Evolutionary conservation across 192 early-diverging fungal genomes (phyloP), one percentile per base, ranked within the genome.

Genomic region (Coemansia sp.): DNA sequence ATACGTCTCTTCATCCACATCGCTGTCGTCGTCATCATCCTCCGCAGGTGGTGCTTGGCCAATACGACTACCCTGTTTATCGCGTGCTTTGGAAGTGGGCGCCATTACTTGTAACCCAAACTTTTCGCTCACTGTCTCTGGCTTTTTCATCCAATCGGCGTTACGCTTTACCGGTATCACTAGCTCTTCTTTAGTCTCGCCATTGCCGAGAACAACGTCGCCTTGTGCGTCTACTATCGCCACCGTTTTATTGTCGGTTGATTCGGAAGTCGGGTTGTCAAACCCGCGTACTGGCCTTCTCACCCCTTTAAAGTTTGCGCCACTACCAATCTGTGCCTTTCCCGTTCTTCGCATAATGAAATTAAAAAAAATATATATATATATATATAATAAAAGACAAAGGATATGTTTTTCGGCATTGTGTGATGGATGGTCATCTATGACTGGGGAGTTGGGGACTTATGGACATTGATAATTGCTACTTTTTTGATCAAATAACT

Each of bases 1-100:
- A 63, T 95, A 97, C 63, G 92, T 90, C 55, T 93, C 68, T 2
- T 74, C 66, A 29, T 58, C 53, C 8, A 74, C 72, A 15, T 75
- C 73, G 6, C 50, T 62, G 46, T 70, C 68, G 0, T 53, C 62
- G 21, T 62, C 29, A 1, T 11, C 62, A 2, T 48, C 44, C 5
- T 0, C 10, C 1, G 21, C 21, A 2, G 39, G 27, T 36, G 44
- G 29, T 2, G 41, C 31, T 29, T 46, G 58, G 2, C 10, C 41
- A 23, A 23, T 14, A 23, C 38, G 23, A 5, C 45, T 48, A 15
- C 1, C 10, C 39, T 15, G 39, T 41, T 4, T 14, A 15, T 9
- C 19, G 19, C 19, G n/a, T 2, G 27, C 41, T 38, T 63, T 63
- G 39, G 62, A n/a, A 29, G 3, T 55, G 12, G 51, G 12, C 9